phyloP scores from a whole-genome alignment of 2,329 filamentous ascomycete species.

The Fusarium mexicanum region DNA sequence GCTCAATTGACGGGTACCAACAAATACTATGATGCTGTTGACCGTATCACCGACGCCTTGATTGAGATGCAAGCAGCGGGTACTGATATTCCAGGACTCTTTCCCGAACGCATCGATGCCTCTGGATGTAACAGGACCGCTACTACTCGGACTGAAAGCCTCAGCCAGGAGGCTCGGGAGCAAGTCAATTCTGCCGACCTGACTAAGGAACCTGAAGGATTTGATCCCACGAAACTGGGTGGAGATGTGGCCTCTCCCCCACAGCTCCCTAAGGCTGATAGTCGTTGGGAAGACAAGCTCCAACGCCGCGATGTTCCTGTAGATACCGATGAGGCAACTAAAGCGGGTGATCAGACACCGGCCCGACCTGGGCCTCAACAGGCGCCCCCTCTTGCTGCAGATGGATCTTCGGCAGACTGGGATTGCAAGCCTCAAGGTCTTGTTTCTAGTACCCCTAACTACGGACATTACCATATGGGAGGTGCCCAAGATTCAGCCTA shows the following conservation, averaged over 20 bases:
- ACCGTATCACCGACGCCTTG: constrained; percentile 83
- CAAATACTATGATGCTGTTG: constrained; percentile 90
- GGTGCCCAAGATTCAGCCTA: constrained; percentile 76
- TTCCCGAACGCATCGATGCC: constrained; percentile 80
- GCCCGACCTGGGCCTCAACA: constrained; percentile 3
- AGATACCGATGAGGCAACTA: not conserved
- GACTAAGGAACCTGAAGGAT: constrained; percentile 43
- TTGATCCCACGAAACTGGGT: constrained; percentile 18
- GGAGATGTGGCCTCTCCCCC: constrained; percentile 5
- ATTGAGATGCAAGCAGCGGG: constrained; percentile 76
- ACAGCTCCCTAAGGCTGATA: constrained; percentile 24
- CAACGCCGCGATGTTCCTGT: constrained; percentile 16
- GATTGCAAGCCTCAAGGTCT: constrained; percentile 71
- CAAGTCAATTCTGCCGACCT: constrained; percentile 48
- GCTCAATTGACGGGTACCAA: constrained; percentile 83
- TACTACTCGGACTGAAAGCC: constrained; percentile 39
- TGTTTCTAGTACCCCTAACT: constrained; percentile 54
- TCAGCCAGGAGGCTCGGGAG: constrained; percentile 50
- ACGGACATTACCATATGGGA: constrained; percentile 67
- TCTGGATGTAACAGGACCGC: constrained; percentile 77
- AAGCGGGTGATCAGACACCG: not conserved
- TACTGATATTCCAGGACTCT: constrained; percentile 80
- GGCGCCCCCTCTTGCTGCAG: constrained; percentile 47
- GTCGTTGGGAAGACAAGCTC: constrained; percentile 35
- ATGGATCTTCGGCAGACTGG: constrained; percentile 49